phyloP scores from a whole-genome alignment of 164 flowering plant genomes.

The Annona squamosa region DNA sequence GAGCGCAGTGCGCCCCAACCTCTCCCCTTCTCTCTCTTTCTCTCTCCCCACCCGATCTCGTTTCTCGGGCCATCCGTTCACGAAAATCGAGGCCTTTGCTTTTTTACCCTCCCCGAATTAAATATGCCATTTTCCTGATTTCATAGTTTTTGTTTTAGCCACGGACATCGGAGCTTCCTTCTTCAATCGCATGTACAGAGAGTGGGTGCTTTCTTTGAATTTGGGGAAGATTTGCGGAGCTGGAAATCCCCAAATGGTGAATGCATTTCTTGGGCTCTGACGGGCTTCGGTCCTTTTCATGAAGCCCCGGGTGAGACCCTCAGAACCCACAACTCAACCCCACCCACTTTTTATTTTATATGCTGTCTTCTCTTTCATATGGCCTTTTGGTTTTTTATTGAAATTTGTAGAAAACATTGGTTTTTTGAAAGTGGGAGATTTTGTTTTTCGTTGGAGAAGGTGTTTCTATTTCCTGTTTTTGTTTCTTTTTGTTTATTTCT shows the following conservation, averaged over 20 bases:
- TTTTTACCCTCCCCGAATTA: background rate
- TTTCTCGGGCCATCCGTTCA: constrained; percentile 36
- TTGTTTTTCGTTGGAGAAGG: constrained; percentile 7
- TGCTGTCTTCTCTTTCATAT: background rate
- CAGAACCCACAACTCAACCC: background rate
- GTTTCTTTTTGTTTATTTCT: background rate
- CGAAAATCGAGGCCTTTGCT: constrained; percentile 31
- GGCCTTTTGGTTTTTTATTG: background rate
- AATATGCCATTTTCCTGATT: too few relatives aligned
- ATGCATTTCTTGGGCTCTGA: constrained; percentile 9
- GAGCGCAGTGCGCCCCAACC: background rate
- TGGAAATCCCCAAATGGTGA: constrained; percentile 14
- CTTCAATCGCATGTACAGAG: background rate
- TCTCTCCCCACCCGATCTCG: constrained; percentile 12
- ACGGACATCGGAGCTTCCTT: background rate
- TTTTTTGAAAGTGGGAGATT: background rate
- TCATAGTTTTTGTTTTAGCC: background rate
- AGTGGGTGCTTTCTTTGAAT: background rate
- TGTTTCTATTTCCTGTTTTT: background rate
- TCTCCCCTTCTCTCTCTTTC: background rate
- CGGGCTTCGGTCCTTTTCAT: constrained; percentile 5
- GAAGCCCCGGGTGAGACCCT: constrained; percentile 26
- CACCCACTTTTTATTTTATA: constrained; percentile 2
- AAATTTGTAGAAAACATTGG: constrained; percentile 2
- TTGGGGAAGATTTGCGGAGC: constrained; percentile 7